These are phyloP conservation scores for Mucor sp. DNA, from an alignment of 371 early-diverging fungal genomes.

Conservation along the genomic window DNA sequence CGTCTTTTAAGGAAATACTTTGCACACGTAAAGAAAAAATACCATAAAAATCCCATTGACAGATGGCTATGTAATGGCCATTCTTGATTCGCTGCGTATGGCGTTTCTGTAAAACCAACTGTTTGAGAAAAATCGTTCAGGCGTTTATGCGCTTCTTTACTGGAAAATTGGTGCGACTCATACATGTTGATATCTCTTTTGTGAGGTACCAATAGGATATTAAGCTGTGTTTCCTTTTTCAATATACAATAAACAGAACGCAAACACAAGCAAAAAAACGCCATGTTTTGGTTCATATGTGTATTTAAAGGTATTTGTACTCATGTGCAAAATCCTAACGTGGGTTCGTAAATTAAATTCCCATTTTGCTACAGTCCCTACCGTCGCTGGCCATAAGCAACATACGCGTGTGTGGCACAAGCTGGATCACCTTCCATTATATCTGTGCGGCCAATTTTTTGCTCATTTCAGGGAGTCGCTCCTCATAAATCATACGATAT, in stretches of 20 bases:
- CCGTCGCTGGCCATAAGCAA: background rate
- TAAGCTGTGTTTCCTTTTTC: background rate
- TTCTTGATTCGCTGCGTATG: too few relatives aligned
- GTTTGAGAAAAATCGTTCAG: too few relatives aligned
- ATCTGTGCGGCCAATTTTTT: background rate
- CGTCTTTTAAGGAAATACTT: too few relatives aligned
- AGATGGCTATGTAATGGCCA: too few relatives aligned
- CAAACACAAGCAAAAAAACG: background rate
- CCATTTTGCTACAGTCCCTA: background rate
- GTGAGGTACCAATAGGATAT: background rate
- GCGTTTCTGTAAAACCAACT: too few relatives aligned
- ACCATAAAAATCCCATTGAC: too few relatives aligned
- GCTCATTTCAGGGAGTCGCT: background rate
- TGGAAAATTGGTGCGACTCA: too few relatives aligned
- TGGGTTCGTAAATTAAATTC: background rate
- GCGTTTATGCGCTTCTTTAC: too few relatives aligned
- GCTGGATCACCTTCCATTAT: background rate
- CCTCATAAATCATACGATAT: background rate
- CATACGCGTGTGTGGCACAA: constrained; percentile 2
- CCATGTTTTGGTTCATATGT: background rate
- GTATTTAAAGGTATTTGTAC: background rate
- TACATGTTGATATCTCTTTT: too few relatives aligned
- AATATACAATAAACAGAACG: background rate
- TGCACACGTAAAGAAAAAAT: too few relatives aligned
- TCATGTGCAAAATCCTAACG: background rate